Conservation (phyloP, 2,329 filamentous ascomycete species). For the Elsinoe perseae region DNA sequence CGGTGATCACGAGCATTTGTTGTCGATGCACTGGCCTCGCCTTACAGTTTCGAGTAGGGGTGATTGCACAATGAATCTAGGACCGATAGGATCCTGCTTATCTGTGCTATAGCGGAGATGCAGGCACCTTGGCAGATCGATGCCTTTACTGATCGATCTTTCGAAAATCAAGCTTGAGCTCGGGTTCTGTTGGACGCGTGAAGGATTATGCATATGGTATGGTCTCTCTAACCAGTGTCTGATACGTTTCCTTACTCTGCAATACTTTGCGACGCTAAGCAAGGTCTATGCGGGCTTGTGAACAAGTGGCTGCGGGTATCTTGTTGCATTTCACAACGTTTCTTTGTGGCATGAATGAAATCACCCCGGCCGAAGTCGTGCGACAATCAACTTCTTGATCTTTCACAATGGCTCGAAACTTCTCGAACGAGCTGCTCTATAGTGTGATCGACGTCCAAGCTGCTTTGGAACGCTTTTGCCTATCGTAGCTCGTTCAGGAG, state of each 20-base stretch:
- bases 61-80: no score
- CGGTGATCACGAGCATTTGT: no score
- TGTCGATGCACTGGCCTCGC: no score
- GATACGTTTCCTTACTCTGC: background rate
- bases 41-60: no score
- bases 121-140: no score
- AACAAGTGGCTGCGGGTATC: background rate
- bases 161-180: background rate
- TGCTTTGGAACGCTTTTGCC: no score
- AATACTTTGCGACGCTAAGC: background rate
- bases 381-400: background rate
- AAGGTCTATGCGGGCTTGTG: background rate
- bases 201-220: background rate
- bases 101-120: no score
- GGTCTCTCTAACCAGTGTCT: background rate
- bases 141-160: no score
- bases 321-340: background rate
- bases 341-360: background rate
- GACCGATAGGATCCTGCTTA: no score
- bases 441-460: background rate
- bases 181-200: background rate
- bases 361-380: background rate
- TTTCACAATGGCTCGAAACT: background rate
- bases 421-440: background rate
- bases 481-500: no score